Evolutionary conservation across 495 filamentous ascomycete genomes (phyloP).

Genomic region (Darksidea phi): DNA sequence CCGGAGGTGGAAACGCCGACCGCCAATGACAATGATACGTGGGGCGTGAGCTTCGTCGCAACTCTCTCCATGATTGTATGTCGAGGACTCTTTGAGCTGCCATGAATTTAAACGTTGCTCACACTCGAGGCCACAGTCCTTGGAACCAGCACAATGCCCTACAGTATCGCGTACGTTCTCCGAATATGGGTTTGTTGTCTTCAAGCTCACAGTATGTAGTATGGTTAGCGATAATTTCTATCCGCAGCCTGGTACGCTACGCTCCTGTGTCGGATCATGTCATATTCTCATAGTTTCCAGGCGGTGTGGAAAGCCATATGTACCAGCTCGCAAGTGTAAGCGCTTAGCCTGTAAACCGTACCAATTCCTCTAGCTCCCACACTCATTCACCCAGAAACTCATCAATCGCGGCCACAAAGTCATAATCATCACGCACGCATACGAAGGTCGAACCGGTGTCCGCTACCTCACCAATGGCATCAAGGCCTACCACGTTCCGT

Average conservation of each 20-base stretch:
- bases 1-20: conserved; percentile 17
- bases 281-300: conserved; percentile 39
- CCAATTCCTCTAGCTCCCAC: conserved; percentile 61
- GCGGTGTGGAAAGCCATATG: conserved; percentile 95
- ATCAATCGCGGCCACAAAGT: conserved; percentile 98
- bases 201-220: conserved; percentile 41
- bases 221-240: conserved; percentile 99
- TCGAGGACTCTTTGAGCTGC: background rate
- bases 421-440: conserved; percentile 96
- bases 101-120: conserved; percentile 6
- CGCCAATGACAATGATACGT: conserved; percentile 1
- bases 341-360: background rate
- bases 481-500: conserved; percentile 97
- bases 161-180: conserved; percentile 68
- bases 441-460: conserved; percentile 85
- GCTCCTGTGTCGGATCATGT: background rate
- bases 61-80: background rate
- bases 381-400: conserved; percentile 75
- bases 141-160: conserved; percentile 53
- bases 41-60: background rate
- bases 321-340: conserved; percentile 79
- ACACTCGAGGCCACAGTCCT: conserved; percentile 14
- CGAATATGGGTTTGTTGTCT: background rate
- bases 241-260: conserved; percentile 74
- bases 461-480: conserved; percentile 96